A percentile compares a stretch with the other conserved stretches of the same genome.
Evolutionary conservation across 2,329 filamentous ascomycete species (phyloP).

Genomic region (Aspergillus sp.): DNA sequence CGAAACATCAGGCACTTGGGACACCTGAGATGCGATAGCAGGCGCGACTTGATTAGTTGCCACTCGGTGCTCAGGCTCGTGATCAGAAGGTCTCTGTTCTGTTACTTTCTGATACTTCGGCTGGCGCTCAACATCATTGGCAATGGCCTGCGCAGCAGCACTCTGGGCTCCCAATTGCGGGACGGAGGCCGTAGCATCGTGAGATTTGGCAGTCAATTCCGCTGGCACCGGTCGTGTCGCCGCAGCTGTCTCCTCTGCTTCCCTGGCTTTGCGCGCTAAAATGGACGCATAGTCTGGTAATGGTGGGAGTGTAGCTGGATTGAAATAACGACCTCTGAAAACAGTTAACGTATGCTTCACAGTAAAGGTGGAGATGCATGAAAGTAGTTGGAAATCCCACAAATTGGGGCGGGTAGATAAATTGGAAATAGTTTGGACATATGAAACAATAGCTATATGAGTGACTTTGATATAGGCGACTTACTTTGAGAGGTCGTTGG

Average conservation of each 20-base stretch:
- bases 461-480: slow-evolving; percentile 29
- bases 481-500: slow-evolving; percentile 61
- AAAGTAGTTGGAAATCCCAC: not conserved
- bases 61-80: slow-evolving; percentile 15
- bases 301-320: slow-evolving; percentile 55
- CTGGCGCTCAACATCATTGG: slow-evolving; percentile 10
- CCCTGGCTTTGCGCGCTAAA: slow-evolving; percentile 32
- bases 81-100: slow-evolving; percentile 13
- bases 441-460: not conserved
- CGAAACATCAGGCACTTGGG: slow-evolving; percentile 15
- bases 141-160: slow-evolving; percentile 14
- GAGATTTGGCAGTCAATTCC: slow-evolving; percentile 38
- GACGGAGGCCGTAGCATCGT: slow-evolving; percentile 26
- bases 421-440: not conserved
- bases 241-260: slow-evolving; percentile 33
- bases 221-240: slow-evolving; percentile 31
- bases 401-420: slow-evolving; percentile 3
- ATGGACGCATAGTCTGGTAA: slow-evolving; percentile 37
- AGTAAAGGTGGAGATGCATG: not conserved
- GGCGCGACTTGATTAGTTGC: slow-evolving; percentile 13
- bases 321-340: slow-evolving; percentile 56
- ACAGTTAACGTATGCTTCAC: slow-evolving; percentile 27
- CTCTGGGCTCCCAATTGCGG: slow-evolving; percentile 22
- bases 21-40: slow-evolving; percentile 13
- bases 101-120: slow-evolving; percentile 2